phyloP scores from a whole-genome alignment of 148 eudicot species.

The Heliosperma pusillum region DNA sequence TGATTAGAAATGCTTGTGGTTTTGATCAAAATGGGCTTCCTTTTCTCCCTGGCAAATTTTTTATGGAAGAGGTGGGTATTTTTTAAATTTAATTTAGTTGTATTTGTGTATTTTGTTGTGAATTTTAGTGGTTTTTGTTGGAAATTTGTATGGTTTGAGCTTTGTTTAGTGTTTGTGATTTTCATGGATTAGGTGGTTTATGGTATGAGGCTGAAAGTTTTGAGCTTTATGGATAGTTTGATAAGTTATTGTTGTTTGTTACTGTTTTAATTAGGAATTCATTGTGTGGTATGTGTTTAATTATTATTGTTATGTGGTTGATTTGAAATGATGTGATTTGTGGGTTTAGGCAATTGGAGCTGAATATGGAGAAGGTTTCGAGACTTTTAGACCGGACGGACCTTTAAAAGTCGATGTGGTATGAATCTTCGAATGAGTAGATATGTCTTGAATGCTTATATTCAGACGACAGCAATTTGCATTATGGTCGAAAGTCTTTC shows the following conservation, averaged over 20 bases:
- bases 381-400: slow-evolving; percentile 89
- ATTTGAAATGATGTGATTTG: slow-evolving; percentile 11
- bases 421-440: slow-evolving; percentile 19
- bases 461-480: neutral
- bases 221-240: slow-evolving; percentile 8
- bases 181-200: neutral
- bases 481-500: neutral
- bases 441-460: neutral
- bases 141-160: neutral
- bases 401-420: slow-evolving; percentile 96
- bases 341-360: slow-evolving; percentile 79
- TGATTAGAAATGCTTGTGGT: slow-evolving; percentile 47
- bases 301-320: neutral
- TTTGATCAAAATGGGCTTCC: slow-evolving; percentile 58
- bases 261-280: neutral
- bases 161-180: neutral
- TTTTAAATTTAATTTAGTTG: neutral
- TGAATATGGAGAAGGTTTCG: slow-evolving; percentile 98
- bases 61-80: slow-evolving; percentile 60
- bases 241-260: neutral
- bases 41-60: slow-evolving; percentile 47
- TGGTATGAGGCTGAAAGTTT: neutral
- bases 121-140: slow-evolving; percentile 4
- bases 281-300: neutral
- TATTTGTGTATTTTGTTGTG: slow-evolving; percentile 1